A percentile compares a stretch with the other conserved stretches of the same genome.
Conservation (phyloP, 208 protist species). For the Leishmania gerbilli region DNA sequence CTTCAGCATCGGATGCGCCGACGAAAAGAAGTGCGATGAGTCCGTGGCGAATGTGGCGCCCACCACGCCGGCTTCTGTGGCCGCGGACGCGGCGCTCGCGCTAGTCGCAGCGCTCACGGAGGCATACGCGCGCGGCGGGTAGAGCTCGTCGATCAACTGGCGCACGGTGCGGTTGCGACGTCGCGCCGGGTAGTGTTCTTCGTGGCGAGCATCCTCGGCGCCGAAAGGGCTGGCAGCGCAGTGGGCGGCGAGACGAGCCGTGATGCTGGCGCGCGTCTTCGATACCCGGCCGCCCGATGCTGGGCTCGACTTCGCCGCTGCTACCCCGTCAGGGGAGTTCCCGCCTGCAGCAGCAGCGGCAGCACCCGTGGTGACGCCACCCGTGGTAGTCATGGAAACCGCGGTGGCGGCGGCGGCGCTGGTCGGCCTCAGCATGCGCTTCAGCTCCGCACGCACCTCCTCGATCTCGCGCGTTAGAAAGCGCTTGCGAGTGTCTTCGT, state of each 20-base stretch:
- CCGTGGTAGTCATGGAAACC: not conserved
- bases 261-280: not conserved
- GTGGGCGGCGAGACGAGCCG: not conserved
- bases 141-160: constrained; percentile 84
- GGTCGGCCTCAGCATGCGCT: constrained; percentile 33
- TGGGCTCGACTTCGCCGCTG: not conserved
- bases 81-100: not conserved
- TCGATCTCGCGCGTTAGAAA: constrained; percentile 28
- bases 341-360: not conserved
- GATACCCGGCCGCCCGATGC: not conserved
- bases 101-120: not conserved
- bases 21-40: not conserved
- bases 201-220: constrained; percentile 4
- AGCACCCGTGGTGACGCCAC: not conserved
- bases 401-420: not conserved
- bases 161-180: constrained; percentile 54
- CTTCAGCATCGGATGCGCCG: not conserved
- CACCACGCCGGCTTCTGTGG: constrained; percentile 1
- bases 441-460: constrained; percentile 38
- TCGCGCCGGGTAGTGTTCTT: constrained; percentile 16
- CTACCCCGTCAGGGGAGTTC: not conserved
- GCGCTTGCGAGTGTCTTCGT: constrained; percentile 30
- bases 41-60: constrained; percentile 4
- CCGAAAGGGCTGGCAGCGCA: constrained; percentile 6
- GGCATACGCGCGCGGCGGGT: constrained; percentile 34